These are phyloP conservation scores for Mallotus nudiflorus DNA, from an alignment of 345 rosid genomes.

Conservation along the genomic window DNA sequence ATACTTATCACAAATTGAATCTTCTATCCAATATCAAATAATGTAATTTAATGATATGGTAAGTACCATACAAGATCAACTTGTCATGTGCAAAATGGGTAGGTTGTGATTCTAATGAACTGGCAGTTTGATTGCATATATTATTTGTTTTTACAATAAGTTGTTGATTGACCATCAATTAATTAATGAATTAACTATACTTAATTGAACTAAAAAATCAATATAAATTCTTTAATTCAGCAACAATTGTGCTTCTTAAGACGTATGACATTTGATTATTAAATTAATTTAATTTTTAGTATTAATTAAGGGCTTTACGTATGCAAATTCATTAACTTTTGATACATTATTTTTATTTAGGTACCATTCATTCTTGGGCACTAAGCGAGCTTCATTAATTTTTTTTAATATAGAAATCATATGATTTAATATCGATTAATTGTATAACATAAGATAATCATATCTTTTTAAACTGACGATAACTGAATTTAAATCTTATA, in stretches of 20 bases:
- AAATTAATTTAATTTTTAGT: not conserved
- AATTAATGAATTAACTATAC: slow-evolving; percentile 1
- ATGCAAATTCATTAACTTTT: slow-evolving; percentile 7
- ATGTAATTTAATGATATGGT: no score
- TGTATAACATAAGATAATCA: no score
- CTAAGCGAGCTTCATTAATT: slow-evolving; percentile 1
- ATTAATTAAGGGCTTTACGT: slow-evolving; percentile 20
- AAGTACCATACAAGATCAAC: not conserved
- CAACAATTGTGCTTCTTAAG: slow-evolving; percentile 18
- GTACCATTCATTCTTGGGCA: slow-evolving; percentile 7
- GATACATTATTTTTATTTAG: not conserved
- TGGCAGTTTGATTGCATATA: slow-evolving; percentile 29
- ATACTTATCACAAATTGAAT: no score
- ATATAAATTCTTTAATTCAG: not conserved
- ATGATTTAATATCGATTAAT: no score
- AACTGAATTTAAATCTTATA: no score
- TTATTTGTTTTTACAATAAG: slow-evolving; percentile 11
- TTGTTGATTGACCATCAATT: slow-evolving; percentile 7
- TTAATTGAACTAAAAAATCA: slow-evolving; percentile 1
- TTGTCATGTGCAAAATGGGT: slow-evolving; percentile 15
- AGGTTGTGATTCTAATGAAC: slow-evolving; percentile 19
- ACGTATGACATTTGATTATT: slow-evolving; percentile 26
- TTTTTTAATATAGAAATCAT: no score
- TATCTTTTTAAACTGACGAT: no score
- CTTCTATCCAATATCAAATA: no score